A percentile compares a stretch with the other conserved stretches of the same genome.
phyloP scores from a whole-genome alignment of 2,329 filamentous ascomycete genomes.

The Phaeosphaeriaceae sp. region DNA sequence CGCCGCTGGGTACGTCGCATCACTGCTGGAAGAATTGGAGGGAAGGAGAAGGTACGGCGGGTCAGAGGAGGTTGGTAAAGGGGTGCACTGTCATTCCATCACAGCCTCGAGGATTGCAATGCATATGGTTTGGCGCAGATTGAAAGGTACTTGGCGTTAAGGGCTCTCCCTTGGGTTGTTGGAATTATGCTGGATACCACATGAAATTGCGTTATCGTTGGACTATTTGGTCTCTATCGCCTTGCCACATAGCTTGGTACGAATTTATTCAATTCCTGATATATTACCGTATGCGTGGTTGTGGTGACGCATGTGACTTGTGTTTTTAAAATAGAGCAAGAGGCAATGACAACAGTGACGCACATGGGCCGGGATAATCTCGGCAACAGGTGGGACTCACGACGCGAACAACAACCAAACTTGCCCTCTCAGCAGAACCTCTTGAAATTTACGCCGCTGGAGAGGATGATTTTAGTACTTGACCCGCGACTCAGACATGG shows the following conservation, averaged over 20 bases:
- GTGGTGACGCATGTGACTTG: too few species aligned
- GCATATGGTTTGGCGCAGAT: too few species aligned
- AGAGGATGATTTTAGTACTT: conserved; percentile 47
- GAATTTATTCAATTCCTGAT: background rate
- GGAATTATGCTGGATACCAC: background rate
- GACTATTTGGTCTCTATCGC: background rate
- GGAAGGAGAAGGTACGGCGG: conserved; percentile 44
- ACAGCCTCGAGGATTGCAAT: too few species aligned
- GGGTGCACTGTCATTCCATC: background rate
- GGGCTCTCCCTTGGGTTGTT: background rate
- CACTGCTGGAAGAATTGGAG: conserved; percentile 35
- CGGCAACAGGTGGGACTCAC: conserved; percentile 19
- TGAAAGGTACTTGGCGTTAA: too few species aligned
- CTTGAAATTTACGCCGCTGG: conserved; percentile 27
- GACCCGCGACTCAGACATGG: conserved; percentile 57
- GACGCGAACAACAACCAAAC: conserved; percentile 25
- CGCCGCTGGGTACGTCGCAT: conserved; percentile 39
- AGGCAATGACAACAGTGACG: conserved; percentile 22
- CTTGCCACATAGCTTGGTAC: background rate
- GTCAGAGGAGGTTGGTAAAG: conserved; percentile 46
- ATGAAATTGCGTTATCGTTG: background rate
- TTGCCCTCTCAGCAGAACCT: conserved; percentile 26
- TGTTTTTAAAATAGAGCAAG: background rate
- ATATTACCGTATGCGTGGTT: too few species aligned
- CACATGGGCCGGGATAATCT: conserved; percentile 28